Base-by-base conservation (phyloP, 805 yeast genomes). In the Metahyphopichia silvanorum region DNA sequence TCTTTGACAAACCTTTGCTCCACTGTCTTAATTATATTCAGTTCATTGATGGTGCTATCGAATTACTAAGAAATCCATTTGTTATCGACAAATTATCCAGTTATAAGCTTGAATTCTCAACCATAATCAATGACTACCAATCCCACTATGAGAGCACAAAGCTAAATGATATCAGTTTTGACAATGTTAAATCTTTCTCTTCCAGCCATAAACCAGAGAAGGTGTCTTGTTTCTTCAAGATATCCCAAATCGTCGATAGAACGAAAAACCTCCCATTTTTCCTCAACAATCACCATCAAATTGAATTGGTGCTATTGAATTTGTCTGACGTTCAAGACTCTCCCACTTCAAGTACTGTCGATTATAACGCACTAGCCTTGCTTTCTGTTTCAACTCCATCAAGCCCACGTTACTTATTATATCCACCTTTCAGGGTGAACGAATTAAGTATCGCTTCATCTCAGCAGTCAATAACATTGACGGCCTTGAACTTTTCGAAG, bases 381-480 rank as follows among this genome's bases (percentile, higher is more conserved):
- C 42, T 66, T 31, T 41, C 47, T 3, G 35, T 55, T 12, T 53
- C 55, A 6, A 25, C 29, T n/a, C 44, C 41, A 14, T 25, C 33
- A 5, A 27, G 28, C 6, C 37, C 57, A 1, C 47, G 71, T 17
- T 54, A 60, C 7, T 55, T 66, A 21, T 34, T 66, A 40, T 66
- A 46, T 39, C 71, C 73, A 6, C 73, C 73, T 2, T 66, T 66
- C 40, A 40, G 73, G 30, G 40, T 61, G 31, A 62, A 63, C 37
- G 69, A 63, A 34, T 45, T 63, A 14, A 43, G 59, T 10, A 44
- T 60, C 30, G 31, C 47, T 18, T 39, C 40, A 21, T 33, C 8
- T n/a, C 9, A 46, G 7, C 21, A 36, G 18, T 28, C 21, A n/a
- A 38, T 38, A 5, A 35, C 34, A 23, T 45, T 40, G 27, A 44